These are phyloP conservation scores for Leishmania turanica DNA, from an alignment of 208 protist genomes.

Conservation along the genomic window DNA sequence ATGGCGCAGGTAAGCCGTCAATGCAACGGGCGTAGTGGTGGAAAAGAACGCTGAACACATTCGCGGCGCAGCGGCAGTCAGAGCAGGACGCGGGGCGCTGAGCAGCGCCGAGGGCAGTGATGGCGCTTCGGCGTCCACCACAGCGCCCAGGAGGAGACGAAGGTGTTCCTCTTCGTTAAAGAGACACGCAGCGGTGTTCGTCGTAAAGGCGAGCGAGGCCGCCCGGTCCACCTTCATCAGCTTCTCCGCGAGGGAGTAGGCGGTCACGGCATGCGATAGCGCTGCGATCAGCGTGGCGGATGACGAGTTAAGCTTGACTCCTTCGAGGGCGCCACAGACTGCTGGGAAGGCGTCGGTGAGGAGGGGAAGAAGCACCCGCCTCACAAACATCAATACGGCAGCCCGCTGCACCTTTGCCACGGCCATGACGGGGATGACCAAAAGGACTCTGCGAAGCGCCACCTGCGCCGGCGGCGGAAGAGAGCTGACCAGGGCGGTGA, in stretches of 20 bases:
- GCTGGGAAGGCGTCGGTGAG: slow-evolving; percentile 4
- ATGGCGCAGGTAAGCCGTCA: slow-evolving; percentile 18
- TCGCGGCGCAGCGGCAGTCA: neutral
- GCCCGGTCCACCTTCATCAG: neutral
- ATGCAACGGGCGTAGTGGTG: slow-evolving; percentile 16
- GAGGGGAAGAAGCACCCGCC: slow-evolving; percentile 13
- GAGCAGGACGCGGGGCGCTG: neutral
- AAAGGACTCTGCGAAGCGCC: slow-evolving; percentile 8
- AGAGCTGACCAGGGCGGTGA: slow-evolving; percentile 23
- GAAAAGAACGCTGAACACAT: slow-evolving; percentile 12
- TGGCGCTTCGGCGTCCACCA: neutral
- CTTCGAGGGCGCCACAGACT: neutral
- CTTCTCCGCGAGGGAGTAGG: slow-evolving; percentile 1
- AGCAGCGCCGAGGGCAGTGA: neutral
- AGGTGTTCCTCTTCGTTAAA: slow-evolving; percentile 8
- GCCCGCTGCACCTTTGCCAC: slow-evolving; percentile 4
- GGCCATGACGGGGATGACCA: slow-evolving; percentile 3
- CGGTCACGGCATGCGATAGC: neutral
- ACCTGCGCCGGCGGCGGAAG: slow-evolving; percentile 15
- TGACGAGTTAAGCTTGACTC: neutral
- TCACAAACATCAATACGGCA: neutral
- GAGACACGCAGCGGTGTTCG: neutral
- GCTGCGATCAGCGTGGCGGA: neutral
- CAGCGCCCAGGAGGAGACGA: neutral
- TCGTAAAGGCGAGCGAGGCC: neutral